Percentiles rank a stretch among this genome's conserved stretches.
Evolutionary conservation across 257 asterid genomes (phyloP).

Genomic region (Jacaranda mimosifolia): DNA sequence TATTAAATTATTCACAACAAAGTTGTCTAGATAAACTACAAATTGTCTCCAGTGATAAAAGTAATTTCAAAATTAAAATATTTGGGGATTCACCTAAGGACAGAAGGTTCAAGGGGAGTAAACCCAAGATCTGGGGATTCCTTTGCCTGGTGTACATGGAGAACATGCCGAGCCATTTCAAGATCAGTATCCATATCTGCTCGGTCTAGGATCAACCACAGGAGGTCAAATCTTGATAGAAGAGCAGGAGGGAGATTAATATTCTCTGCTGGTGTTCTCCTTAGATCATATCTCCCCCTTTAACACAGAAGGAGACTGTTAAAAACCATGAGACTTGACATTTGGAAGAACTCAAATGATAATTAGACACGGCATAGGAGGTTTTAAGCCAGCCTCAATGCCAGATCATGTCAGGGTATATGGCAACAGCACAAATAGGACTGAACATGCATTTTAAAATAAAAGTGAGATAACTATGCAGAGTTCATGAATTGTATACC

Average conservation of each 20-base stretch:
- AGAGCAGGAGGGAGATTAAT: slow-evolving; percentile 99
- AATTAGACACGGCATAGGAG: neutral
- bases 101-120: slow-evolving; percentile 94
- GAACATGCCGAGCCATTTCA: slow-evolving; percentile 98
- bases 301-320: slow-evolving; percentile 18
- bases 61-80: neutral
- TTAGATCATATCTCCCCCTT: slow-evolving; percentile 97
- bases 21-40: neutral
- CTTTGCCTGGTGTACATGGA: slow-evolving; percentile 92
- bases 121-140: slow-evolving; percentile 99
- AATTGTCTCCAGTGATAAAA: slow-evolving; percentile 4
- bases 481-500: slow-evolving; percentile 60
- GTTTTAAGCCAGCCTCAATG: slow-evolving; percentile 5
- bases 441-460: neutral
- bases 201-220: slow-evolving; percentile 96
- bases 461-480: neutral
- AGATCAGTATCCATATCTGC: slow-evolving; percentile 99
- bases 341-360: slow-evolving; percentile 12
- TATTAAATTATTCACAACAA: neutral
- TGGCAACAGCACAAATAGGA: neutral
- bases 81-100: slow-evolving; percentile 69
- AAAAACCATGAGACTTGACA: slow-evolving; percentile 12
- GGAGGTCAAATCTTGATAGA: slow-evolving; percentile 94
- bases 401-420: neutral
- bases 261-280: slow-evolving; percentile 99